Evolutionary conservation across 2,329 filamentous ascomycete species (phyloP).

Genomic region (Davidsoniella eucalypti): DNA sequence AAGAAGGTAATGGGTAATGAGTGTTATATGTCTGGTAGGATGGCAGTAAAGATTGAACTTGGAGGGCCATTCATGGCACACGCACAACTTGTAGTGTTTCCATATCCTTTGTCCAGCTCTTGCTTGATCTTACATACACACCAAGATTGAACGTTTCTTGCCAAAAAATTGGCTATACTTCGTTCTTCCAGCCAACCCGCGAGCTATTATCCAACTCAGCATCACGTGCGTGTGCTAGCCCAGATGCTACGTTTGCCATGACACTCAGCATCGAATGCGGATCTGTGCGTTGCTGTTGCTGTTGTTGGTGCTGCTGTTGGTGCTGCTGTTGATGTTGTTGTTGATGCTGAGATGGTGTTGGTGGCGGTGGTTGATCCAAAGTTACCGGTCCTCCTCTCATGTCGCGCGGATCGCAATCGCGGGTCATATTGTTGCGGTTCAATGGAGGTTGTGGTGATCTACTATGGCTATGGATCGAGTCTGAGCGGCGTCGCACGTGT

Average conservation of each 20-base stretch:
- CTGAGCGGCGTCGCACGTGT: neutral
- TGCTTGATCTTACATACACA: no score
- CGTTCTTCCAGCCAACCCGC: constrained; percentile 1
- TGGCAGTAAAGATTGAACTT: neutral
- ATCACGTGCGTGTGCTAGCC: neutral
- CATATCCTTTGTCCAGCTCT: no score
- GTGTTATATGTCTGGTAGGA: no score
- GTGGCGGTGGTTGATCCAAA: no score
- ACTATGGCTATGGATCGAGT: constrained; percentile 9
- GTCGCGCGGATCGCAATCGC: no score
- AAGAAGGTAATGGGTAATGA: no score
- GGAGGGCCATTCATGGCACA: no score
- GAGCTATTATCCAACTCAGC: neutral
- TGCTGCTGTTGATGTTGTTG: neutral
- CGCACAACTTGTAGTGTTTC: no score
- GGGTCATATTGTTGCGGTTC: neutral
- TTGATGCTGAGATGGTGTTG: no score
- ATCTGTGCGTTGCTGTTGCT: neutral
- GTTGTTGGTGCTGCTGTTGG: neutral
- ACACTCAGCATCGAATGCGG: constrained; percentile 7
- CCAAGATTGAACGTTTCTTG: no score
- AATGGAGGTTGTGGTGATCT: constrained; percentile 7
- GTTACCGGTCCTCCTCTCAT: no score
- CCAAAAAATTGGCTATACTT: no score
- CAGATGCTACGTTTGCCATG: constrained; percentile 10